Percentiles rank a stretch among this genome's conserved stretches.
These are phyloP conservation scores for Aspergillus jensenii DNA, from an alignment of 2,329 filamentous ascomycete species.

Conservation along the genomic window DNA sequence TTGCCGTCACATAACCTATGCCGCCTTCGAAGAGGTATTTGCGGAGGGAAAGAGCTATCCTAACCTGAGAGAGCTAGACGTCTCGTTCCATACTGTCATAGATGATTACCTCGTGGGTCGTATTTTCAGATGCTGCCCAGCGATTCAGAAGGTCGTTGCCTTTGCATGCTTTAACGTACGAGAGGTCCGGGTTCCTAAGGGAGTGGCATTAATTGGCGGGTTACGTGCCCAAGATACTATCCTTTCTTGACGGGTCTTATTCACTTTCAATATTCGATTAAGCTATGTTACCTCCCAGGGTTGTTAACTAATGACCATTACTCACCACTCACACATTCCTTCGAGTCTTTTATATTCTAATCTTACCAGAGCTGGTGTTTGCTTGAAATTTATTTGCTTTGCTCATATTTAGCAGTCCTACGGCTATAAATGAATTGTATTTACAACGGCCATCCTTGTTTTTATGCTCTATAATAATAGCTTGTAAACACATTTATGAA, in stretches of 20 bases:
- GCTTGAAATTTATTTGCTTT: too few relatives aligned
- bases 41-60: slow-evolving; percentile 62
- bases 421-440: not conserved
- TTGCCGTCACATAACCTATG: slow-evolving; percentile 74
- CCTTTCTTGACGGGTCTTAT: slow-evolving; percentile 18
- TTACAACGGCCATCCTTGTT: not conserved
- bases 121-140: slow-evolving; percentile 48
- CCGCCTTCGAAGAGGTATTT: slow-evolving; percentile 75
- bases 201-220: slow-evolving; percentile 61
- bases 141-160: slow-evolving; percentile 55
- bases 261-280: slow-evolving; percentile 4
- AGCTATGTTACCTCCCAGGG: not conserved
- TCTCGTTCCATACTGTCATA: slow-evolving; percentile 62
- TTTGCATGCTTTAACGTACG: slow-evolving; percentile 64
- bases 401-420: not conserved
- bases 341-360: not conserved
- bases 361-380: not conserved
- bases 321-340: not conserved
- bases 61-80: slow-evolving; percentile 68
- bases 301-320: not conserved
- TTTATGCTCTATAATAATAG: not conserved
- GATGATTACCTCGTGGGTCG: slow-evolving; percentile 46
- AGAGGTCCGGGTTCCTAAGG: slow-evolving; percentile 56
- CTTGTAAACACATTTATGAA: not conserved
- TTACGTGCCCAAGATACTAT: slow-evolving; percentile 59